Percentiles rank a stretch among this genome's conserved stretches.
These are phyloP conservation scores for Diatrype stigma DNA, from an alignment of 2,329 filamentous ascomycete genomes.

Conservation along the genomic window DNA sequence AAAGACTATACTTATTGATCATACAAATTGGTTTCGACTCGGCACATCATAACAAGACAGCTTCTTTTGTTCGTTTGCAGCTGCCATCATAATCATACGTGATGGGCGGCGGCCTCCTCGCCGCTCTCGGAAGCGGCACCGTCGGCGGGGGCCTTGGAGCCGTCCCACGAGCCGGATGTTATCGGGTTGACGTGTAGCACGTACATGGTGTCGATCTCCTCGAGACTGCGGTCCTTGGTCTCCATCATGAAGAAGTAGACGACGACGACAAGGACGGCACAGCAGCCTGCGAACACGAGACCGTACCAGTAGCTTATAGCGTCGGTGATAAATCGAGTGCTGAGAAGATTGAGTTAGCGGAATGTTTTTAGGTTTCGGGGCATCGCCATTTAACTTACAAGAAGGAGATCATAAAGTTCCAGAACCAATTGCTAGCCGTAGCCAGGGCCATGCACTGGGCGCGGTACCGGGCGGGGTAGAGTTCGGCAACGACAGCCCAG, in stretches of 20 bases:
- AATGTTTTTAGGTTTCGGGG: neutral
- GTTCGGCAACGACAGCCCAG: slow-evolving; percentile 62
- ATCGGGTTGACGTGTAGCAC: slow-evolving; percentile 46
- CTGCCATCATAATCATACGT: no score
- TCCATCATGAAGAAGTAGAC: slow-evolving; percentile 77
- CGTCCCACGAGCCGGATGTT: slow-evolving; percentile 36
- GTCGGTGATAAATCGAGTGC: slow-evolving; percentile 68
- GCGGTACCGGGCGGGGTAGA: slow-evolving; percentile 57
- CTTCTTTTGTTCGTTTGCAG: no score
- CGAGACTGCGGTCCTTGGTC: slow-evolving; percentile 65
- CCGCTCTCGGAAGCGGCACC: neutral
- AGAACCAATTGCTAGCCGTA: slow-evolving; percentile 58
- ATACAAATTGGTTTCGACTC: no score
- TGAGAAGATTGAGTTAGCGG: slow-evolving; percentile 19
- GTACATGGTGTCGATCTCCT: slow-evolving; percentile 79
- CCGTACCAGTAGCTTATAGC: slow-evolving; percentile 67
- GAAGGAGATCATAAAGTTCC: slow-evolving; percentile 58
- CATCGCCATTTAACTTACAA: slow-evolving; percentile 38
- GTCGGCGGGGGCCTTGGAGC: slow-evolving; percentile 19
- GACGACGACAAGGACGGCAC: slow-evolving; percentile 56
- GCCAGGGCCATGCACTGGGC: slow-evolving; percentile 52
- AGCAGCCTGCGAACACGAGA: slow-evolving; percentile 67
- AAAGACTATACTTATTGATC: no score
- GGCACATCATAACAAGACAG: no score
- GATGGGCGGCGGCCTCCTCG: no score